These are phyloP conservation scores for Pulveroboletus sp. DNA, from an alignment of 768 basidiomycete species.

Conservation along the genomic window DNA sequence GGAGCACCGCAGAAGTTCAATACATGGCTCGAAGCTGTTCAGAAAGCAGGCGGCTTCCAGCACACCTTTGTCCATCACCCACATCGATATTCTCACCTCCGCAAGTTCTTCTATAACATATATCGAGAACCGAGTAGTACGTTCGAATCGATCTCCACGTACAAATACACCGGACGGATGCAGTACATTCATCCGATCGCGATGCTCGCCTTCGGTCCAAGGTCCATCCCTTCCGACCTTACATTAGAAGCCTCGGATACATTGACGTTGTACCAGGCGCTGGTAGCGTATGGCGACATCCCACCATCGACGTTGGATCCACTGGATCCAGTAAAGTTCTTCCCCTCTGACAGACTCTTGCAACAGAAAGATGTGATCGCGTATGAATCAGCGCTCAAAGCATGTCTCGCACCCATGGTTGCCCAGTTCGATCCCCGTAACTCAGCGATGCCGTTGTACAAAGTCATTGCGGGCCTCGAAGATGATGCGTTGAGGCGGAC, in stretches of 20 bases:
- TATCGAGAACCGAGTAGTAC: conserved; percentile 4
- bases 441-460: conserved; percentile 29
- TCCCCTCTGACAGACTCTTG: conserved; percentile 37
- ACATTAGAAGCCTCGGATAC: conserved; percentile 58
- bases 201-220: conserved; percentile 49
- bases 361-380: conserved; percentile 55
- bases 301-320: conserved; percentile 12
- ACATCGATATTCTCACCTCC: conserved; percentile 68
- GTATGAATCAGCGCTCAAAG: conserved; percentile 55
- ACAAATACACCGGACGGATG: conserved; percentile 37
- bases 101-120: conserved; percentile 57
- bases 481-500: conserved; percentile 32
- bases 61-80: conserved; percentile 59
- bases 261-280: conserved; percentile 45
- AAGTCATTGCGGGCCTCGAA: conserved; percentile 38
- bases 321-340: conserved; percentile 45
- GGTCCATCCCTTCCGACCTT: conserved; percentile 54
- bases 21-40: conserved; percentile 58
- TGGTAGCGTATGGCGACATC: conserved; percentile 30
- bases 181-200: conserved; percentile 63
- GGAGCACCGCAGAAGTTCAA: conserved; percentile 64
- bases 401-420: conserved; percentile 35
- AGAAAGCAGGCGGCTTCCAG: conserved; percentile 51
- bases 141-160: conserved; percentile 29
- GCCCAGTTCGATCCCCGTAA: conserved; percentile 34